phyloP scores from a whole-genome alignment of 2,329 filamentous ascomycete species.

The Onygenales sp. region DNA sequence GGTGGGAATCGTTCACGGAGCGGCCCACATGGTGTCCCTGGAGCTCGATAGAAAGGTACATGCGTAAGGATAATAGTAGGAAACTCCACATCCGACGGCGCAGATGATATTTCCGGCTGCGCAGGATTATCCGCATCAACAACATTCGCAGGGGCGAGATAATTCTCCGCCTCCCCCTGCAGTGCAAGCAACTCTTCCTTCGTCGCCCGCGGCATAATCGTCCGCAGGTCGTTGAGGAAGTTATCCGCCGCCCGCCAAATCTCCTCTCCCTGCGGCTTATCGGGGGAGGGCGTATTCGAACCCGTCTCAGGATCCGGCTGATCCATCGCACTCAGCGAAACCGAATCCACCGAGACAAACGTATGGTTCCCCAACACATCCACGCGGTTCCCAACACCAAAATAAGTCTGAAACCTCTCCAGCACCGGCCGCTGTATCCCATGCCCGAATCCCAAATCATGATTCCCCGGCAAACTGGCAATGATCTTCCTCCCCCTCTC shows the following conservation, averaged over 20 bases:
- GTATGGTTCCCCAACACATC: slow-evolving; percentile 92
- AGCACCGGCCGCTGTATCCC: slow-evolving; percentile 74
- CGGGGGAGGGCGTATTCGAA: slow-evolving; percentile 35
- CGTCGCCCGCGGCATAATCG: slow-evolving; percentile 57
- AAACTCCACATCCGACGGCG: slow-evolving; percentile 43
- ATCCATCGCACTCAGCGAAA: slow-evolving; percentile 71
- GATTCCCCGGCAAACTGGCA: slow-evolving; percentile 81
- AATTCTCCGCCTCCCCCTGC: slow-evolving; percentile 49
- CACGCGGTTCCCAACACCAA: slow-evolving; percentile 83
- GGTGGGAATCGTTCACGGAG: slow-evolving; percentile 76
- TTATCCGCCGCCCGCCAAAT: slow-evolving; percentile 69
- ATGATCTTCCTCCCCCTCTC: slow-evolving; percentile 68
- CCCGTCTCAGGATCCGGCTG: slow-evolving; percentile 43
- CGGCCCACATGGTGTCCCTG: slow-evolving; percentile 80
- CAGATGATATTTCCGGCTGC: slow-evolving; percentile 9
- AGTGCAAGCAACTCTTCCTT: slow-evolving; percentile 58
- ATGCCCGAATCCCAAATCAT: slow-evolving; percentile 84
- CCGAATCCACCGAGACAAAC: slow-evolving; percentile 81
- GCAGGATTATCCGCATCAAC: slow-evolving; percentile 47
- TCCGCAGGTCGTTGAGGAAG: slow-evolving; percentile 62
- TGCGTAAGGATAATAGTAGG: slow-evolving; percentile 86
- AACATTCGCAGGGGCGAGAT: slow-evolving; percentile 49
- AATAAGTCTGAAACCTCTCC: slow-evolving; percentile 75
- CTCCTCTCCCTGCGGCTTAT: slow-evolving; percentile 43
- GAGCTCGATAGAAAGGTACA: slow-evolving; percentile 74